A percentile compares a stretch with the other conserved stretches of the same genome.
phyloP scores from a whole-genome alignment of 2,329 filamentous ascomycete genomes.

The Colletotrichum lini region DNA sequence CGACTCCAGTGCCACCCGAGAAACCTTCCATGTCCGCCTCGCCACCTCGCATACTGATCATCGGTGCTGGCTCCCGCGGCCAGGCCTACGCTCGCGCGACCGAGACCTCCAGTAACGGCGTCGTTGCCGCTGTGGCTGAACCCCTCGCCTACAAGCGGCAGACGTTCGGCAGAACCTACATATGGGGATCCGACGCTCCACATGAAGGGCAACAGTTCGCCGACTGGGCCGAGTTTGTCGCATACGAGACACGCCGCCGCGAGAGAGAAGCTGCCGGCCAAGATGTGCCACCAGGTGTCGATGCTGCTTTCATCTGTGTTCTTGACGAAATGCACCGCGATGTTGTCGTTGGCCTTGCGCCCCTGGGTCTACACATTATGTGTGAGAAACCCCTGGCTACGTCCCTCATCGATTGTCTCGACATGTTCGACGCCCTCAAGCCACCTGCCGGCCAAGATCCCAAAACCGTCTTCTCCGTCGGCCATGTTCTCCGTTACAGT shows the following conservation, averaged over 20 bases:
- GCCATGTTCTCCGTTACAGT: constrained; percentile 93
- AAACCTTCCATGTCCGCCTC: constrained; percentile 61
- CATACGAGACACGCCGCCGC: constrained; percentile 77
- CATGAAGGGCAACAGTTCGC: constrained; percentile 77
- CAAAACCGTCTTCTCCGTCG: constrained; percentile 82
- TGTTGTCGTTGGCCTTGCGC: constrained; percentile 81
- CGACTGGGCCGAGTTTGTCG: constrained; percentile 83
- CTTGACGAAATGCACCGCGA: constrained; percentile 91
- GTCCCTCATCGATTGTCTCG: constrained; percentile 81
- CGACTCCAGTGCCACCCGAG: constrained; percentile 52
- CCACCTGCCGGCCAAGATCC: constrained; percentile 43
- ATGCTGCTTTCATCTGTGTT: constrained; percentile 76
- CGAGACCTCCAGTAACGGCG: constrained; percentile 73
- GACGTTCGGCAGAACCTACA: constrained; percentile 78
- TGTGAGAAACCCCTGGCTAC: constrained; percentile 96
- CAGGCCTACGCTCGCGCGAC: constrained; percentile 80
- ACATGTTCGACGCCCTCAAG: constrained; percentile 75
- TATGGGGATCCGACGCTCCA: constrained; percentile 73
- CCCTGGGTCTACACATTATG: constrained; percentile 83
- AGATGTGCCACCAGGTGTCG: constrained; percentile 67
- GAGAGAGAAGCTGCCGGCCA: constrained; percentile 65
- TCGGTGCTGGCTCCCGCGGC: constrained; percentile 87
- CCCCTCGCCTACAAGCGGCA: constrained; percentile 83
- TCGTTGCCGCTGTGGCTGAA: constrained; percentile 85
- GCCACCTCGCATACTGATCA: constrained; percentile 79